A percentile compares a stretch with the other conserved stretches of the same genome.
Conservation (phyloP, 345 rosid genomes). For the Brassica napus region DNA sequence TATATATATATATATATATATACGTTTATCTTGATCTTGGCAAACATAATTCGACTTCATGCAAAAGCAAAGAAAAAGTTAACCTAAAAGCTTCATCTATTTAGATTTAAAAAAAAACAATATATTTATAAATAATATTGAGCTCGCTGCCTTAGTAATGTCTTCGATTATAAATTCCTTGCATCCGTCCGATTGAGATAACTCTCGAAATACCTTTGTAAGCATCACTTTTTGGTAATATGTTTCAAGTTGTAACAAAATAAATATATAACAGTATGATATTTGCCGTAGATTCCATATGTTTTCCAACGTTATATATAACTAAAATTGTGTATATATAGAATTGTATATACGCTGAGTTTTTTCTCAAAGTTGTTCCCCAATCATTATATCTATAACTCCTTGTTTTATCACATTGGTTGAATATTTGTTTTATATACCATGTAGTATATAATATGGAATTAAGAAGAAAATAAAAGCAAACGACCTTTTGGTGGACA, state of each 20-base stretch:
- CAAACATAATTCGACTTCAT: background rate
- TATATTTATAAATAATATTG: background rate
- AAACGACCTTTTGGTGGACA: conserved; percentile 33
- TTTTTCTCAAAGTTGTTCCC: conserved; percentile 31
- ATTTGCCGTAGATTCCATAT: background rate
- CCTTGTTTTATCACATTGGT: conserved; percentile 10
- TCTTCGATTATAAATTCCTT: background rate
- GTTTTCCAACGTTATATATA: background rate
- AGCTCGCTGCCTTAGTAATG: background rate
- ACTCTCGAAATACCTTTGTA: background rate
- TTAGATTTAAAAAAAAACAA: no score
- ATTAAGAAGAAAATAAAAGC: conserved; percentile 30
- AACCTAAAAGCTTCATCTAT: background rate
- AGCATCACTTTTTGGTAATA: conserved; percentile 1
- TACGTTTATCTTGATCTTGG: background rate
- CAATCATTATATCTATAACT: conserved; percentile 21
- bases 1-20: background rate
- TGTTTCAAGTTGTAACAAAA: background rate
- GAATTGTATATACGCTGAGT: background rate
- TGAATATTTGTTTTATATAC: conserved; percentile 8
- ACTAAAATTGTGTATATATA: background rate
- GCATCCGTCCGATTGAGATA: background rate
- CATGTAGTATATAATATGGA: conserved; percentile 8
- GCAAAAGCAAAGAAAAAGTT: background rate
- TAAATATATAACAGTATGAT: background rate